phyloP scores from a whole-genome alignment of 2,329 filamentous ascomycete genomes.

The Alternaria gansuensis region DNA sequence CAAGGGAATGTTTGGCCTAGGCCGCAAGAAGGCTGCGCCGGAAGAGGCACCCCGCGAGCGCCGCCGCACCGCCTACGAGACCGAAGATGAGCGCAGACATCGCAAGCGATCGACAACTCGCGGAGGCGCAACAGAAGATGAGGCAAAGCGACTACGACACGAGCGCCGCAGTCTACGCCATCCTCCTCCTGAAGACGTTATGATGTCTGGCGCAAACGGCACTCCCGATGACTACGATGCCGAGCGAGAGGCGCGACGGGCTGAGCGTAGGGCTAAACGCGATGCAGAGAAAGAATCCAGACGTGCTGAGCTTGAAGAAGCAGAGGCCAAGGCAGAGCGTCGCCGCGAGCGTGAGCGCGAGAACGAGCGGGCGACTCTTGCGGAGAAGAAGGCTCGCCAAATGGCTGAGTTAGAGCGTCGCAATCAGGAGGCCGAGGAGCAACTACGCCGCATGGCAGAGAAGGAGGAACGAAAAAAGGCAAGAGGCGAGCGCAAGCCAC shows the following conservation, averaged over 20 bases:
- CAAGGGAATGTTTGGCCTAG: conserved; percentile 62
- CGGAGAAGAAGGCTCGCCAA: conserved; percentile 51
- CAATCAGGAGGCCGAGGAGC: conserved; percentile 50
- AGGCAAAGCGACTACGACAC: conserved; percentile 50
- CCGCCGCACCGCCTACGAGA: conserved; percentile 46
- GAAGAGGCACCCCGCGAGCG: conserved; percentile 48
- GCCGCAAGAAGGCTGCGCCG: conserved; percentile 46
- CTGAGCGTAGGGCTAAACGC: conserved; percentile 45
- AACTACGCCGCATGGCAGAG: conserved; percentile 53
- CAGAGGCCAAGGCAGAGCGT: conserved; percentile 49
- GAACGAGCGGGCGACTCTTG: conserved; percentile 44
- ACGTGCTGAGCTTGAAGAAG: conserved; percentile 48
- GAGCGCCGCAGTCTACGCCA: conserved; percentile 49
- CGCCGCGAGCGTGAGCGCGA: conserved; percentile 52
- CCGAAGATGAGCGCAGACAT: conserved; percentile 50
- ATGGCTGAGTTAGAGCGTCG: conserved; percentile 52
- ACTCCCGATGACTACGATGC: conserved; percentile 45
- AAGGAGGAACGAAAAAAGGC: conserved; percentile 49
- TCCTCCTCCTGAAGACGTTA: conserved; percentile 38
- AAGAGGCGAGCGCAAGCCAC: conserved; percentile 44
- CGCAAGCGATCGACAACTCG: conserved; percentile 51
- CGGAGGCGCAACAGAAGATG: conserved; percentile 48
- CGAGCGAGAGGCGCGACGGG: conserved; percentile 51
- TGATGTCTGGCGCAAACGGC: conserved; percentile 38
- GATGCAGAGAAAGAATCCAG: conserved; percentile 50